Percentiles rank a stretch among this genome's conserved stretches.
Conservation (phyloP, 208 protist genomes). For the Leishmania tarentolae region DNA sequence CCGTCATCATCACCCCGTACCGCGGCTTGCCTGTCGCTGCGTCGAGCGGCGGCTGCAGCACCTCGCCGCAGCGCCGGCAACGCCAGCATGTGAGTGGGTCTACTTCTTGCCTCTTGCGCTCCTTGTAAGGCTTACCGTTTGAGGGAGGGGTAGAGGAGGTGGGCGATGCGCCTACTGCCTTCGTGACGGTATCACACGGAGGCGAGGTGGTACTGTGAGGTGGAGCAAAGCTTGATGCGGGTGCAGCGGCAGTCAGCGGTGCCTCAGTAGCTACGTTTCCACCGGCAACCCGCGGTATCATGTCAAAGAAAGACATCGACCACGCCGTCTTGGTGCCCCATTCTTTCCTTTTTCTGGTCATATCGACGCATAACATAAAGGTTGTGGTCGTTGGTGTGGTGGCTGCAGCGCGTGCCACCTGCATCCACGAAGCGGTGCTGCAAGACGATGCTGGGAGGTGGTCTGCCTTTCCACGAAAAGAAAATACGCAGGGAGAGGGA, state of each 20-base stretch:
- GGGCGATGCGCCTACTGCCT: not conserved
- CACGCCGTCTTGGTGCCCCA: slow-evolving; percentile 60
- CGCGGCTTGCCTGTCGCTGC: slow-evolving; percentile 40
- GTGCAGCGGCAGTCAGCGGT: not conserved
- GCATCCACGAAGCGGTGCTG: not conserved
- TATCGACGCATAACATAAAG: not conserved
- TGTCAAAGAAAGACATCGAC: slow-evolving; percentile 57
- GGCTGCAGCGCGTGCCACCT: not conserved
- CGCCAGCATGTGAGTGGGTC: slow-evolving; percentile 38
- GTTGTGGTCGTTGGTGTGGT: not conserved
- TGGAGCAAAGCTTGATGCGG: not conserved
- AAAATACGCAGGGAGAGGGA: not conserved
- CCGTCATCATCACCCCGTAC: slow-evolving; percentile 38
- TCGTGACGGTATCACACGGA: not conserved
- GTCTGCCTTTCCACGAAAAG: not conserved
- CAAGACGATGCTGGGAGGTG: too few relatives aligned
- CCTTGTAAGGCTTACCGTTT: slow-evolving; percentile 17
- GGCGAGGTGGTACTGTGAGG: not conserved
- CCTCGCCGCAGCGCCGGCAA: slow-evolving; percentile 40
- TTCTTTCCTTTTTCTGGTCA: slow-evolving; percentile 2
- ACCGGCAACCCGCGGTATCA: slow-evolving; percentile 11
- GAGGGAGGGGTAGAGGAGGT: not conserved
- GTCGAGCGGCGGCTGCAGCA: slow-evolving; percentile 39
- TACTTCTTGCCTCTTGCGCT: slow-evolving; percentile 21
- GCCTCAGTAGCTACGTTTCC: too few relatives aligned